Evolutionary conservation across 1,284 basidiomycete species (phyloP).

Genomic region (Ustilago lituana): DNA sequence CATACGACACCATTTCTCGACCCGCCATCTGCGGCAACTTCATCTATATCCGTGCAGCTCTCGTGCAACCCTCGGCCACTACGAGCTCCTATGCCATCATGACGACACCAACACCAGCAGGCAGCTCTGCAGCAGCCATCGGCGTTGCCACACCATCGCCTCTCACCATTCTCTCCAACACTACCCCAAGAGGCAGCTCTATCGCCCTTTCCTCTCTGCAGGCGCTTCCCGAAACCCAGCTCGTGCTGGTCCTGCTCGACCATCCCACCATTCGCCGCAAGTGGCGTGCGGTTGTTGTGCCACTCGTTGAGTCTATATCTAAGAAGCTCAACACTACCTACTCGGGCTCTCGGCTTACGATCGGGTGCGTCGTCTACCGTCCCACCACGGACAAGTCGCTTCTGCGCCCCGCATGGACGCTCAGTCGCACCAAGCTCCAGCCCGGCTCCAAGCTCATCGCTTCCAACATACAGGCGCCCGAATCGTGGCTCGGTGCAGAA

Average conservation of each 20-base stretch:
- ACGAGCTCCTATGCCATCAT: no score
- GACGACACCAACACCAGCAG: constrained; percentile 36
- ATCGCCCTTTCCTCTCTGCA: constrained; percentile 34
- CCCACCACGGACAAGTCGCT: constrained; percentile 31
- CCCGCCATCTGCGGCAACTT: neutral
- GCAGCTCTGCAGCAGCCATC: constrained; percentile 25
- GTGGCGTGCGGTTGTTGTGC: constrained; percentile 36
- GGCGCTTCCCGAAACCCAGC: constrained; percentile 38
- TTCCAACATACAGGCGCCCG: constrained; percentile 16
- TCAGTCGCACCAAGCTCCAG: constrained; percentile 19
- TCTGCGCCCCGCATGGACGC: constrained; percentile 27
- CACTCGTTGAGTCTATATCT: constrained; percentile 30
- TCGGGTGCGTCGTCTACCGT: constrained; percentile 39
- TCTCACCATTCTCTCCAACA: constrained; percentile 30
- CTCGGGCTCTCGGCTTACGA: constrained; percentile 35
- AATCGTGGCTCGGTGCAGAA: constrained; percentile 24
- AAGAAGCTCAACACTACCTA: constrained; percentile 32
- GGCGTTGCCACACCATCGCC: constrained; percentile 34
- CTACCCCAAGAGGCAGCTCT: constrained; percentile 24
- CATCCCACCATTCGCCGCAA: constrained; percentile 32
- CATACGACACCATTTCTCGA: neutral
- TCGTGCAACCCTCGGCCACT: no score
- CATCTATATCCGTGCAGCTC: neutral
- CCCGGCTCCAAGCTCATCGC: constrained; percentile 34
- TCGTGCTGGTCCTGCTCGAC: constrained; percentile 39